These are phyloP conservation scores for Mycena epipterygia DNA, from an alignment of 768 basidiomycete genomes.

Conservation along the genomic window DNA sequence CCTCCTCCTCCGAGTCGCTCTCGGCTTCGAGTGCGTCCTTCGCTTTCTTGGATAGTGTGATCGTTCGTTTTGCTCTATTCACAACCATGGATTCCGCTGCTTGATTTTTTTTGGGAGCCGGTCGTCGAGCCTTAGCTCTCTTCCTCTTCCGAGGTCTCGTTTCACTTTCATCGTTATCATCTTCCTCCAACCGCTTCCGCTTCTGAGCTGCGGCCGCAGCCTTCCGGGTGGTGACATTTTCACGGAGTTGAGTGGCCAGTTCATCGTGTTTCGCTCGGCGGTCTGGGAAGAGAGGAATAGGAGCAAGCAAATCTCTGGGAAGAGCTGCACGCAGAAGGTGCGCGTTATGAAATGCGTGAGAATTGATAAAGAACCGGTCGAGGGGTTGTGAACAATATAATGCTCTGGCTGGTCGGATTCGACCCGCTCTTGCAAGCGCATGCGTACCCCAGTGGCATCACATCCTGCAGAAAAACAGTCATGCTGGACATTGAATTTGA, in stretches of 20 bases:
- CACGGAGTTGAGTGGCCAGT: background rate
- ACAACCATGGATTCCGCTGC: too few species aligned
- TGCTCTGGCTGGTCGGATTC: background rate
- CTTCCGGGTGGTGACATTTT: background rate
- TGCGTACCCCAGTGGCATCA: background rate
- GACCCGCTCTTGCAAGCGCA: conserved; percentile 1
- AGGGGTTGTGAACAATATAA: background rate
- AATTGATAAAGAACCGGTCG: background rate
- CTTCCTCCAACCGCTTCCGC: too few species aligned
- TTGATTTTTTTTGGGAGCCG: too few species aligned
- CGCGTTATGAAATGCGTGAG: too few species aligned
- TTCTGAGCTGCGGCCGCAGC: too few species aligned
- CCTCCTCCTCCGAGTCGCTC: too few species aligned
- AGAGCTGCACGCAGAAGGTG: background rate
- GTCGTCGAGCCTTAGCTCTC: too few species aligned
- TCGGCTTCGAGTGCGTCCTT: too few species aligned
- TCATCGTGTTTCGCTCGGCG: background rate
- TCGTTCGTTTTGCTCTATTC: too few species aligned
- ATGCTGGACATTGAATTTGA: conserved; percentile 8
- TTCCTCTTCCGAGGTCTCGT: background rate
- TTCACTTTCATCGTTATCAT: too few species aligned
- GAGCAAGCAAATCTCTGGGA: background rate
- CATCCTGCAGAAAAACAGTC: background rate
- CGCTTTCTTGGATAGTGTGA: too few species aligned
- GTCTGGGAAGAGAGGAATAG: conserved; percentile 1